phyloP scores from a whole-genome alignment of 345 rosid genomes.

The Populus pruinosa region DNA sequence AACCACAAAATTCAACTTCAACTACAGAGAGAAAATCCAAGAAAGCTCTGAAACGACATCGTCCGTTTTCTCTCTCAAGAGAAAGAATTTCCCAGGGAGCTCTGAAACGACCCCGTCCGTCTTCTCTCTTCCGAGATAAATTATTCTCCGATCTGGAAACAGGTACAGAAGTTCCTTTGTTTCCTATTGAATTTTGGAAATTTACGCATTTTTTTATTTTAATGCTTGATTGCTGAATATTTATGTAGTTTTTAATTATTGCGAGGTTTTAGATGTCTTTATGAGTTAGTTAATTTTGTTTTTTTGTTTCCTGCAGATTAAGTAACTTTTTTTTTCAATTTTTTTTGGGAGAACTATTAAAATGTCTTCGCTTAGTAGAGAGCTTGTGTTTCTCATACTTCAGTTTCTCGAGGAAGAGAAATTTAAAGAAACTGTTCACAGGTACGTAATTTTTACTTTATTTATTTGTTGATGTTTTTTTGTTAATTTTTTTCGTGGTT shows the following conservation, averaged over 20 bases:
- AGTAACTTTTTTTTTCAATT: not conserved
- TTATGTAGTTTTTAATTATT: conserved; percentile 4
- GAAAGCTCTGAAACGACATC: not conserved
- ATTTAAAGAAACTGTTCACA: conserved; percentile 73
- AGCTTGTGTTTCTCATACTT: conserved; percentile 83
- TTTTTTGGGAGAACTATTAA: not conserved
- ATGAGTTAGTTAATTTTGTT: conserved; percentile 18
- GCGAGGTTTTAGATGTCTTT: conserved; percentile 11
- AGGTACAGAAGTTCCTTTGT: conserved; percentile 2
- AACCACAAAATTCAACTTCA: conserved; percentile 7
- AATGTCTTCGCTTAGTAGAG: conserved; percentile 81
- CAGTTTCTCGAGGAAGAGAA: conserved; percentile 91
- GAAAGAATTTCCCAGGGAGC: not conserved
- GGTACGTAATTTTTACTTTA: conserved; percentile 28
- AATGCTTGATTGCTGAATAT: not conserved
- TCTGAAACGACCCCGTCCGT: not conserved
- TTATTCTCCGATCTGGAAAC: conserved; percentile 37
- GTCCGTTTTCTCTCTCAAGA: not conserved
- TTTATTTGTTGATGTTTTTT: not conserved
- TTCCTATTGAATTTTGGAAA: not conserved
- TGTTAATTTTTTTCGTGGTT: not conserved
- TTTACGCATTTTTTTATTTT: not conserved
- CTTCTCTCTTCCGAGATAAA: not conserved
- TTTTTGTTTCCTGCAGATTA: not conserved
- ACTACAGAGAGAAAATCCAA: conserved; percentile 3